phyloP scores from a whole-genome alignment of 176 grass and related monocot genomes.

The Oryza meyeriana region DNA sequence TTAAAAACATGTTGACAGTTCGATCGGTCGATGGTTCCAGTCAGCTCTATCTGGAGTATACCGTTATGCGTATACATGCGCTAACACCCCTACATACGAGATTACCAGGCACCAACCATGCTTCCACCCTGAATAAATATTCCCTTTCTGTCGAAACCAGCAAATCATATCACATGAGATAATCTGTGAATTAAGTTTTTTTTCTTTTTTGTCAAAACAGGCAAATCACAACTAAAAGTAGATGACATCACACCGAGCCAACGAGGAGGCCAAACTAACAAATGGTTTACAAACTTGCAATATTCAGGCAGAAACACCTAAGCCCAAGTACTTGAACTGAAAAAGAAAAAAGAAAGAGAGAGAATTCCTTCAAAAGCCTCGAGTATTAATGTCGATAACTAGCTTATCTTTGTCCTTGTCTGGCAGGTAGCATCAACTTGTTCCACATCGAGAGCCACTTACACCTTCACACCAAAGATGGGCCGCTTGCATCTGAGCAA shows the following conservation, averaged over 20 bases:
- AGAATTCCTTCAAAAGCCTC: not conserved
- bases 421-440: not conserved
- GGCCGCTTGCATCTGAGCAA: not conserved
- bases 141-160: too few species aligned
- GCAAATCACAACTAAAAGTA: not conserved
- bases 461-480: not conserved
- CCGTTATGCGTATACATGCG: not conserved
- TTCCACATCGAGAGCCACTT: not conserved
- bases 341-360: not conserved
- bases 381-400: conserved; percentile 1
- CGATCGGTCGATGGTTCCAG: not conserved
- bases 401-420: not conserved
- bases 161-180: not conserved
- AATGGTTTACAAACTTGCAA: not conserved
- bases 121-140: not conserved
- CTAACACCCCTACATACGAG: not conserved
- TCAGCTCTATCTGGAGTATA: not conserved
- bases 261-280: not conserved
- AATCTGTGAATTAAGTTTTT: not conserved
- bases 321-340: not conserved
- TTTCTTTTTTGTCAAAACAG: not conserved
- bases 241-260: not conserved
- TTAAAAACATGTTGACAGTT: not conserved
- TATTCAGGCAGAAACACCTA: not conserved
- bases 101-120: not conserved